Evolutionary conservation across 495 filamentous ascomycete genomes (phyloP).

Genomic region (Trichoderma erinaceum): DNA sequence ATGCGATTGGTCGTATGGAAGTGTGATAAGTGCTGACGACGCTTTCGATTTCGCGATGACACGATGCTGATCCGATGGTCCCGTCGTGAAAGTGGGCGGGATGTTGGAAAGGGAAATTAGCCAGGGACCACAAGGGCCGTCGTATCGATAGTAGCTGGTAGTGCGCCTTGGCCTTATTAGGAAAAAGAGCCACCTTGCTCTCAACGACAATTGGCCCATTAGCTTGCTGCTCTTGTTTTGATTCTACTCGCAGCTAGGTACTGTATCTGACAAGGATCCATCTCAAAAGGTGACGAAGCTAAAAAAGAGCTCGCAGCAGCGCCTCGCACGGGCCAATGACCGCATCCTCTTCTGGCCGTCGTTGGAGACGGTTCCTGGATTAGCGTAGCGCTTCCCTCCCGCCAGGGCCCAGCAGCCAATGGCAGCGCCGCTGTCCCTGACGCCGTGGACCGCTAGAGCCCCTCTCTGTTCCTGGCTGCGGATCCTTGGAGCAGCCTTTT

Average conservation of each 20-base stretch:
- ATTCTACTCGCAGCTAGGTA: no score
- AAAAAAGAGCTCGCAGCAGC: neutral
- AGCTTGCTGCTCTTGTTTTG: no score
- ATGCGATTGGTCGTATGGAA: neutral
- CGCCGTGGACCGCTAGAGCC: neutral
- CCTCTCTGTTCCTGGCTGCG: constrained; percentile 1
- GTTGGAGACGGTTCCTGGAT: constrained; percentile 6
- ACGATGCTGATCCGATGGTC: constrained; percentile 6
- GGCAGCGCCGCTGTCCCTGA: constrained; percentile 5
- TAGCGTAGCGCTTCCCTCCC: constrained; percentile 7
- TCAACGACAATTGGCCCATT: no score
- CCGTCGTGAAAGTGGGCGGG: neutral
- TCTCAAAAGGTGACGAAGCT: neutral
- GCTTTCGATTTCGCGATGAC: neutral
- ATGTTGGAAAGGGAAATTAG: neutral
- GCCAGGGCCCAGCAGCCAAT: neutral
- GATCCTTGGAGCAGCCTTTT: neutral
- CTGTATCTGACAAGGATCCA: neutral
- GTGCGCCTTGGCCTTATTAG: no score
- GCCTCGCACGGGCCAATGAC: constrained; percentile 8
- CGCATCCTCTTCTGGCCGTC: neutral
- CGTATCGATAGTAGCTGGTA: neutral
- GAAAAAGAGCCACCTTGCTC: no score
- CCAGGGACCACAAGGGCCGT: neutral
- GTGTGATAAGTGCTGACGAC: no score